phyloP scores from a whole-genome alignment of 805 yeast genomes.

The Phaffomyces antillensis region DNA sequence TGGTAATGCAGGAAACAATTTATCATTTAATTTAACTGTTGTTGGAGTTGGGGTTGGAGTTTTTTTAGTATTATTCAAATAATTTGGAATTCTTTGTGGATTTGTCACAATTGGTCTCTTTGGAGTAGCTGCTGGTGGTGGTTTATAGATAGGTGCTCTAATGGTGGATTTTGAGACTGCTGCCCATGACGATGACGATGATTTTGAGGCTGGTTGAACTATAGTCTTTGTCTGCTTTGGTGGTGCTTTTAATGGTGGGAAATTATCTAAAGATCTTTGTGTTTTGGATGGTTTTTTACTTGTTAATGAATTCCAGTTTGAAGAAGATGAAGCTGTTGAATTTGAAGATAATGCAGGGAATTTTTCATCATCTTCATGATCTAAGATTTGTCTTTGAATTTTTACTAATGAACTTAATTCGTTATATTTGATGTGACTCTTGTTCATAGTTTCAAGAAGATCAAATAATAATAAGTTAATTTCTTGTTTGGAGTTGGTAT shows the following conservation, averaged over 20 bases:
- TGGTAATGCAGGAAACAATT: constrained; percentile 44
- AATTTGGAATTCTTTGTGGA: constrained; percentile 4
- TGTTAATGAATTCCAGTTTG: not conserved
- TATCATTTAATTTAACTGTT: constrained; percentile 16
- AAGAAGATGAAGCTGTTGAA: not conserved
- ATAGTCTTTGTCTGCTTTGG: constrained; percentile 1
- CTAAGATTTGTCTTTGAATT: constrained; percentile 18
- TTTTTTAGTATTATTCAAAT: constrained; percentile 13
- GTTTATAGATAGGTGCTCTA: constrained; percentile 5
- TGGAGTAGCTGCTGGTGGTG: constrained; percentile 12
- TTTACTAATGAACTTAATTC: constrained; percentile 27
- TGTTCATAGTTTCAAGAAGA: constrained; percentile 48
- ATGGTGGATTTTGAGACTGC: not conserved
- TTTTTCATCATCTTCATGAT: constrained; percentile 26
- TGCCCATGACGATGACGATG: not conserved
- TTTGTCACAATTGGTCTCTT: no score
- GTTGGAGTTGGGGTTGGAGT: constrained; percentile 2
- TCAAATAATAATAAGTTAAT: constrained; percentile 52
- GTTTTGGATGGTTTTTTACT: constrained; percentile 13
- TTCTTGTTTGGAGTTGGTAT: constrained; percentile 35
- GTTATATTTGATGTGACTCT: constrained; percentile 36
- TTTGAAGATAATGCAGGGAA: constrained; percentile 42
- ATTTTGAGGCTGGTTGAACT: not conserved
- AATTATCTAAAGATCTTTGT: constrained; percentile 8
- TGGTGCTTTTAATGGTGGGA: constrained; percentile 27